These are phyloP conservation scores for Yarrowia yakushimensis DNA, from an alignment of 805 yeast species.

Conservation along the genomic window DNA sequence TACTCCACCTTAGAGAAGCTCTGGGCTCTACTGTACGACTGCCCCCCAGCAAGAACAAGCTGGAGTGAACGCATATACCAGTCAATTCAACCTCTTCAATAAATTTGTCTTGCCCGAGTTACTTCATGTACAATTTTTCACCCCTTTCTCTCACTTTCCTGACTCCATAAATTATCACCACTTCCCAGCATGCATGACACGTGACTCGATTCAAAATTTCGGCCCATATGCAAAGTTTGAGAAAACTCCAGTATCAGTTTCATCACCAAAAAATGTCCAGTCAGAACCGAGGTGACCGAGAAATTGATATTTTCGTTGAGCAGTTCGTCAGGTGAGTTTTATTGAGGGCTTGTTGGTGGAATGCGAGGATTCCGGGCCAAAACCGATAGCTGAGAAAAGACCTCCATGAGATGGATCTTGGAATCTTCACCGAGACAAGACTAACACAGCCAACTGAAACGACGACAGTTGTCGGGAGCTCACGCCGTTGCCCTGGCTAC, in stretches of 20 bases:
- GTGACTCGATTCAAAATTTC: slow-evolving; percentile 6
- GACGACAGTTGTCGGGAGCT: slow-evolving; percentile 81
- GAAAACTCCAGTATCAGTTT: neutral
- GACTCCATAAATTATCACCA: neutral
- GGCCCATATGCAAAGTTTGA: slow-evolving; percentile 13
- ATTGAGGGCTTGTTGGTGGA: neutral
- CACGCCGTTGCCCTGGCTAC: slow-evolving; percentile 80
- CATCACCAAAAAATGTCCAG: slow-evolving; percentile 12
- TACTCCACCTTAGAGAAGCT: no score
- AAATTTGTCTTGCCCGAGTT: no score
- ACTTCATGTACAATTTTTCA: no score
- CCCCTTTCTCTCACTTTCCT: no score
- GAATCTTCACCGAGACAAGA: neutral
- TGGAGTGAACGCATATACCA: no score
- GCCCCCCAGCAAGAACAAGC: no score
- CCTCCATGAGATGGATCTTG: neutral
- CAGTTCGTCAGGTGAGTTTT: slow-evolving; percentile 21
- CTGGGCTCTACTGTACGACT: no score
- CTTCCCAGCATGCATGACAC: neutral
- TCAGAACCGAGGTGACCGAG: slow-evolving; percentile 24
- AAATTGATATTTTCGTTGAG: slow-evolving; percentile 20
- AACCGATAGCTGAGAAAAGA: neutral
- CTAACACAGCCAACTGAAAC: slow-evolving; percentile 48
- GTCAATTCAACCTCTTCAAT: no score
- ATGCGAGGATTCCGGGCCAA: neutral